Base-by-base conservation (phyloP, 345 rosid genomes). In the Euphorbia tirucalli region DNA sequence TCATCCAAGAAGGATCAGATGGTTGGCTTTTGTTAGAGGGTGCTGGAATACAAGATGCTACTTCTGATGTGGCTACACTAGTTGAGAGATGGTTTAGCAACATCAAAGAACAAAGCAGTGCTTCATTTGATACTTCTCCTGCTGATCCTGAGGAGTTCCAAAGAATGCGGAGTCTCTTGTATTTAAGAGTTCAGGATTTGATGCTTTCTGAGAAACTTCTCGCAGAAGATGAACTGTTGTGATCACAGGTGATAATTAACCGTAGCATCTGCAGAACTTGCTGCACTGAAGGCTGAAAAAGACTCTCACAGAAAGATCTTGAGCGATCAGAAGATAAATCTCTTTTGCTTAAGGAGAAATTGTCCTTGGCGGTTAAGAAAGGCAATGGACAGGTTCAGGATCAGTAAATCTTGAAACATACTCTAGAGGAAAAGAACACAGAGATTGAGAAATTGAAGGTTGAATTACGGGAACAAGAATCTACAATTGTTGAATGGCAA, bases 351-450 rank as follows among this genome's bases (percentile, higher is more conserved):
- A 84, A 87, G 75, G 96, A 91, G 76, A 93, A 94, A 78, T 85
- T 94, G 71, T 85, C 98, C 60, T 82, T 88, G 89, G 97, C 96
- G 58, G 88, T 91, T 71, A 94, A 91, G 89, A 94, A 91, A 84
- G 96, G 97, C 35, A 91, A 94, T 87, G 95, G 95, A 56, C 77
- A 91, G 76, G 86, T 91, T 69, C 96, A 91, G 82, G 98, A 94
- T 80, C 83, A 86, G 59, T 92, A 91, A 75, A 87, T 88, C 74
- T 71, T 86, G 58, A 93, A 90, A 80, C 71, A 73, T 70, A 82
- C 79, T 66, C 60, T 90, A 63, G 95, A 87, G 68, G 96, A 90
- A 75, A 93, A 84, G 78, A 88, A 80, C 56, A 73, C 85, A 57
- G 91, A 86, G 74, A 85, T 84, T 60, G 85, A 86, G 81, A 90